Evolutionary conservation across 768 basidiomycete genomes (phyloP).

Genomic region (Cantharellus anzutake): DNA sequence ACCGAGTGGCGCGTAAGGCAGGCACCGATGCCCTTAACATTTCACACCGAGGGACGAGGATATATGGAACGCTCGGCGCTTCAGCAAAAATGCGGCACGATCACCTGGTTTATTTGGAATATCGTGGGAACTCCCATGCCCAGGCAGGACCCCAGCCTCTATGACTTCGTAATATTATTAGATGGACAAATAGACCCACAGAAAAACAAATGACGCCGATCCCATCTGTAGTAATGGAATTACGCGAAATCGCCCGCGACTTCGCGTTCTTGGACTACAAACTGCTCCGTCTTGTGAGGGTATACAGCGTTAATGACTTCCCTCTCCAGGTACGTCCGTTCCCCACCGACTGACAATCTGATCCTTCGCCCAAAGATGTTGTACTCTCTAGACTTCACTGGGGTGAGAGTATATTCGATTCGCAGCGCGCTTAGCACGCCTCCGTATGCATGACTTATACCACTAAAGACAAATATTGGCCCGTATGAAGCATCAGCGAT

Average conservation of each 20-base stretch:
- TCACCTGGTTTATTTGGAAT: too few relatives aligned
- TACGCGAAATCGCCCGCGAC: constrained; percentile 13
- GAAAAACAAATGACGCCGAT: too few relatives aligned
- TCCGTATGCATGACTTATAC: constrained; percentile 94
- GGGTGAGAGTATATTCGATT: constrained; percentile 66
- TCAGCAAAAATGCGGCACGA: too few relatives aligned
- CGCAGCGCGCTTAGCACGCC: constrained; percentile 78
- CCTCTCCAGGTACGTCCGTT: constrained; percentile 19
- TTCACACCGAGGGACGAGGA: too few relatives aligned
- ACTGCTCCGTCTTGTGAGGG: constrained; percentile 27
- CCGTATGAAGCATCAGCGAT: not conserved
- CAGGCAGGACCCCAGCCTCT: too few relatives aligned
- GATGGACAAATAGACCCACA: too few relatives aligned
- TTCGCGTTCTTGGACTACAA: constrained; percentile 31
- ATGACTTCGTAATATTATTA: too few relatives aligned
- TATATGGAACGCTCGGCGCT: too few relatives aligned
- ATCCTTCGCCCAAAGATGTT: constrained; percentile 6
- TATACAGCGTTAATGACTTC: constrained; percentile 56
- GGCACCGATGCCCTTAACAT: too few relatives aligned
- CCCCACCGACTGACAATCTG: not conserved
- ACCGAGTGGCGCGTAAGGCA: too few relatives aligned
- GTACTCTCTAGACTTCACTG: constrained; percentile 20
- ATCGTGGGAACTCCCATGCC: too few relatives aligned
- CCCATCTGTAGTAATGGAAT: too few relatives aligned
- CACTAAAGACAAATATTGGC: constrained; percentile 18